Conservation (phyloP, 1,139 yeast species). For the Wickerhamomyces sp. region DNA sequence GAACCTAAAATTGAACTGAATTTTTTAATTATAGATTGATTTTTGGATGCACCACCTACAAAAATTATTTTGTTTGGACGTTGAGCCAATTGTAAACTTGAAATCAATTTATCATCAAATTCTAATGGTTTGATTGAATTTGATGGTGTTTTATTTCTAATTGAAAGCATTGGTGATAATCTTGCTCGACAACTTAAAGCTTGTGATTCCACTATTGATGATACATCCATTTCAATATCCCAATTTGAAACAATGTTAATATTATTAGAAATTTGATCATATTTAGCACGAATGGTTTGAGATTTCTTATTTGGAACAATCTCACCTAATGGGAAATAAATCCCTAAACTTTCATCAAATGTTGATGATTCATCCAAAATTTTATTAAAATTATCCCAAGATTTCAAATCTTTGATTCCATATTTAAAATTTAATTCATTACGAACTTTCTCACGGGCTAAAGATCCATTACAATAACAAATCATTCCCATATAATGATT, state of each 20-base stretch:
- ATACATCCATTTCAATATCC: constrained; percentile 58
- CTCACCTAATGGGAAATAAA: constrained; percentile 84
- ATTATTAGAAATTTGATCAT: constrained; percentile 27
- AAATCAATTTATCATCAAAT: constrained; percentile 28
- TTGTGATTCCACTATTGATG: constrained; percentile 80
- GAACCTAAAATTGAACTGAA: constrained; percentile 71
- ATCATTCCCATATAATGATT: constrained; percentile 90
- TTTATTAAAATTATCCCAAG: constrained; percentile 67
- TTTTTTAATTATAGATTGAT: constrained; percentile 58
- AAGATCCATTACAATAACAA: constrained; percentile 87
- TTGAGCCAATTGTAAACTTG: constrained; percentile 23
- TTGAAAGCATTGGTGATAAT: constrained; percentile 63
- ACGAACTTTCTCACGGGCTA: constrained; percentile 76
- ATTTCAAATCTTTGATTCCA: constrained; percentile 21
- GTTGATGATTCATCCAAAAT: constrained; percentile 28
- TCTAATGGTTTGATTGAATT: constrained; percentile 8
- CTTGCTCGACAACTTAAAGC: constrained; percentile 79
- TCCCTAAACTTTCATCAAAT: constrained; percentile 52
- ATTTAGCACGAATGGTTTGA: constrained; percentile 46
- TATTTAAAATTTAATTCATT: constrained; percentile 53
- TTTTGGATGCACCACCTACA: constrained; percentile 87
- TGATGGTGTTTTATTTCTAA: constrained; percentile 1
- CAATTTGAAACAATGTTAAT: constrained; percentile 26
- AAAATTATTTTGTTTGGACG: constrained; percentile 70
- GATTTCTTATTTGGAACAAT: constrained; percentile 78